Evolutionary conservation across 1,284 basidiomycete species (phyloP).

Genomic region (Paramarasmius palmivorus): DNA sequence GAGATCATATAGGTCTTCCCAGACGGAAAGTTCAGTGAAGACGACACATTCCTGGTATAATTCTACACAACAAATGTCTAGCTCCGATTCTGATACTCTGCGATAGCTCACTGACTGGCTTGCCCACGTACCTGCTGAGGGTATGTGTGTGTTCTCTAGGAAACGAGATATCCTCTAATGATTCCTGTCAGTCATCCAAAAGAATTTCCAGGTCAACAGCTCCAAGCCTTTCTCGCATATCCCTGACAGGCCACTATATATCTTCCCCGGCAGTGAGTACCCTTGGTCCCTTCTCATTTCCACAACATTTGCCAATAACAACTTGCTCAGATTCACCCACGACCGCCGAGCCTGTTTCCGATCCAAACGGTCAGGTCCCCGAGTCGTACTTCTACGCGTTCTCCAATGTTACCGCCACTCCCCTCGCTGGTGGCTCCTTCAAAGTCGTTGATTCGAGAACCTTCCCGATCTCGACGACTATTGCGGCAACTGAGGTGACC

Average conservation of each 20-base stretch:
- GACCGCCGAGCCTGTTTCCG: constrained; percentile 36
- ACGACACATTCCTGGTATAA: constrained; percentile 70
- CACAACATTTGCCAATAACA: constrained; percentile 13
- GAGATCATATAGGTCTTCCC: constrained; percentile 53
- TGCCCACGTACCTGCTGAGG: constrained; percentile 54
- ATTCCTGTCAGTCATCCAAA: constrained; percentile 54
- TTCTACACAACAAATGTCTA: too few species aligned
- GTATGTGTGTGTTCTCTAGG: constrained; percentile 21
- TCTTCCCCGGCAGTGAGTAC: constrained; percentile 59
- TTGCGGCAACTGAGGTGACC: constrained; percentile 66
- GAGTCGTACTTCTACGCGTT: constrained; percentile 55
- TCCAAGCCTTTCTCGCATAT: constrained; percentile 57
- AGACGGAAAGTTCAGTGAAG: constrained; percentile 65
- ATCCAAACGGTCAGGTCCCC: constrained; percentile 53
- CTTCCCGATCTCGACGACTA: constrained; percentile 47
- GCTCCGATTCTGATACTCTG: too few species aligned
- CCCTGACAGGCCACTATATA: constrained; percentile 61
- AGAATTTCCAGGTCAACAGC: constrained; percentile 61
- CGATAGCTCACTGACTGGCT: constrained; percentile 63
- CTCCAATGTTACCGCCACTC: constrained; percentile 51
- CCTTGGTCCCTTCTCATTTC: constrained; percentile 10
- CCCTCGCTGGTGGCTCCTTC: constrained; percentile 57
- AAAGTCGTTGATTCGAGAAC: constrained; percentile 63
- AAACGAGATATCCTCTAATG: constrained; percentile 18
- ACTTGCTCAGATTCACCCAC: constrained; percentile 35